These are phyloP conservation scores for Trichoderma atroviride DNA, from an alignment of 2,329 filamentous ascomycete species.

Conservation along the genomic window DNA sequence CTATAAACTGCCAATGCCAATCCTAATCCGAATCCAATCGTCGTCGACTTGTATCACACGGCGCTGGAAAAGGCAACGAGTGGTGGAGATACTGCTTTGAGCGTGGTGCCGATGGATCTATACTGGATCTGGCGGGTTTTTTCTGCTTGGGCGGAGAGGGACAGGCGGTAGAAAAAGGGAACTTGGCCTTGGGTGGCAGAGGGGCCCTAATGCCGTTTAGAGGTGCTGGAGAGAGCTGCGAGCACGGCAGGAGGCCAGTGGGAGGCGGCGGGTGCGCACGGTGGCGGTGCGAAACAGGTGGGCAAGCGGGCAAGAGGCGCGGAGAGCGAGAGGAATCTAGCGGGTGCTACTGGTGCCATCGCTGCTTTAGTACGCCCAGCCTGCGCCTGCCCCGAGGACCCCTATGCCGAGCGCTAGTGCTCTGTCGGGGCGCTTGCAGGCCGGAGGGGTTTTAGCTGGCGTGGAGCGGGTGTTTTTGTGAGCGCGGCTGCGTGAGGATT, in stretches of 20 bases:
- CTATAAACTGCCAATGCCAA: constrained; percentile 27
- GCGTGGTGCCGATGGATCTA: constrained; percentile 67
- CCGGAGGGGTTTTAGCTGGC: background rate
- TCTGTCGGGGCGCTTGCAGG: constrained; percentile 25
- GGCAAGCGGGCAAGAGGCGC: constrained; percentile 18
- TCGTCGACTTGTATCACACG: constrained; percentile 30
- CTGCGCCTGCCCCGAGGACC: background rate
- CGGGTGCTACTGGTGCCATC: background rate
- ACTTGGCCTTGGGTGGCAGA: constrained; percentile 47
- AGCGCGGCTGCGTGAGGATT: background rate
- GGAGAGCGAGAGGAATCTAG: constrained; percentile 29
- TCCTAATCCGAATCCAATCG: constrained; percentile 29
- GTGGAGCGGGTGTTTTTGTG: background rate
- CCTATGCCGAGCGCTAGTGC: constrained; percentile 17
- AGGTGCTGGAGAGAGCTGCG: constrained; percentile 39
- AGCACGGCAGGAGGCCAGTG: constrained; percentile 1
- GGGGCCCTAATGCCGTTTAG: background rate
- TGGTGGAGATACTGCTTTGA: constrained; percentile 67
- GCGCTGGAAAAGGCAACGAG: constrained; percentile 54
- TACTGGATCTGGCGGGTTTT: constrained; percentile 61
- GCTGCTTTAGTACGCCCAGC: background rate
- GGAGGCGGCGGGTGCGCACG: constrained; percentile 7
- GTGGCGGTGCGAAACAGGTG: constrained; percentile 23
- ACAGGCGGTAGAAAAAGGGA: constrained; percentile 48
- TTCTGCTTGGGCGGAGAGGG: constrained; percentile 28